A percentile compares a stretch with the other conserved stretches of the same genome.
Conservation (phyloP, 768 basidiomycete genomes). For the Cyclocybe aegerita region DNA sequence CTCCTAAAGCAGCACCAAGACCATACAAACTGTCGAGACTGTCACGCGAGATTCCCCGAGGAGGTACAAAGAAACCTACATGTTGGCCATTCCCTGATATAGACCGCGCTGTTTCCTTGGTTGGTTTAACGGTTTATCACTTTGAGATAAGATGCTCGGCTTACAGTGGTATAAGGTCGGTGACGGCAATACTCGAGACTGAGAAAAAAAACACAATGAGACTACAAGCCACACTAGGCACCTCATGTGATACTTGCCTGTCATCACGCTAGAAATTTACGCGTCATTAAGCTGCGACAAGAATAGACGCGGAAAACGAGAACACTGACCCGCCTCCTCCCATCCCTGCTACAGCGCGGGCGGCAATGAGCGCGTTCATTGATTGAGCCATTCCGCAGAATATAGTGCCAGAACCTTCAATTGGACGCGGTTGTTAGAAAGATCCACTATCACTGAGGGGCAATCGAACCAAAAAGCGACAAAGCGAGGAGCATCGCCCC, state of each 20-base stretch:
- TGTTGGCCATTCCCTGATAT: constrained; percentile 89
- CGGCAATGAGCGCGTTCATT: constrained; percentile 79
- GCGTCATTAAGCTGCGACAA: constrained; percentile 22
- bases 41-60: background rate
- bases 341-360: constrained; percentile 86
- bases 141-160: constrained; percentile 16
- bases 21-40: constrained; percentile 68
- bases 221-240: constrained; percentile 15
- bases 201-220: constrained; percentile 21
- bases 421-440: constrained; percentile 9
- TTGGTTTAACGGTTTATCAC: no score
- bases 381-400: constrained; percentile 85
- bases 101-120: constrained; percentile 79
- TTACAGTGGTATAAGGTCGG: constrained; percentile 88
- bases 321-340: constrained; percentile 82
- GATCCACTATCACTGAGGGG: constrained; percentile 6
- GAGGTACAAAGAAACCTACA: constrained; percentile 45
- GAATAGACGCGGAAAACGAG: constrained; percentile 16
- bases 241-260: constrained; percentile 48
- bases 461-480: constrained; percentile 68
- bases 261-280: constrained; percentile 67
- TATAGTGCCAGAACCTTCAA: constrained; percentile 74
- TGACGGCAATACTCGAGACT: constrained; percentile 84
- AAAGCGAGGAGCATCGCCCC: constrained; percentile 85
- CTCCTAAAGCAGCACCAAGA: constrained; percentile 77